Conservation (phyloP, 805 yeast genomes). For the Kodamaea kaohsiungensis region DNA sequence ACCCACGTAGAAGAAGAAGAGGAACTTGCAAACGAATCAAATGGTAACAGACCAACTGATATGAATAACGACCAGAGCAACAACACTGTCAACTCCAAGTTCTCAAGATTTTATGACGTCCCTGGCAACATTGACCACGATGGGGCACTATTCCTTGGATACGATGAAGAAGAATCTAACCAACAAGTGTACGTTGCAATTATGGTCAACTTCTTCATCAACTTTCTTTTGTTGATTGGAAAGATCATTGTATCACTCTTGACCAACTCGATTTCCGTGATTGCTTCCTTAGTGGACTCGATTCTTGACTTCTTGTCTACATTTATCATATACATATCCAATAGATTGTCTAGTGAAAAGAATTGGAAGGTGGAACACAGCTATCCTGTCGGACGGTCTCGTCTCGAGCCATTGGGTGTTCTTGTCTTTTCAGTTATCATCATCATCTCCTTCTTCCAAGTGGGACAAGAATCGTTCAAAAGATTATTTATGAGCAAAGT, state of each 20-base stretch:
- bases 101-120: constrained; percentile 39
- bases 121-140: constrained; percentile 65
- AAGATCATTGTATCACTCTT: constrained; percentile 60
- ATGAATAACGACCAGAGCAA: constrained; percentile 6
- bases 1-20: constrained; percentile 20
- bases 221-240: constrained; percentile 58
- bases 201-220: constrained; percentile 60
- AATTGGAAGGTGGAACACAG: constrained; percentile 48
- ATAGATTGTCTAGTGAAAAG: constrained; percentile 46
- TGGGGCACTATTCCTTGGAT: constrained; percentile 55
- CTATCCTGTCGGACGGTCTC: constrained; percentile 70
- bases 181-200: constrained; percentile 59
- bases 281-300: constrained; percentile 78
- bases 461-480: constrained; percentile 62
- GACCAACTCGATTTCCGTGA: constrained; percentile 70
- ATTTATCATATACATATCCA: constrained; percentile 64
- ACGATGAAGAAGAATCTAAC: constrained; percentile 43
- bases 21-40: constrained; percentile 1
- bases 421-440: constrained; percentile 71
- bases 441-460: constrained; percentile 70
- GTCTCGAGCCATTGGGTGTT: constrained; percentile 79
- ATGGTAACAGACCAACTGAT: constrained; percentile 1
- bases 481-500: constrained; percentile 39
- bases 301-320: constrained; percentile 74
- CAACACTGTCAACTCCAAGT: constrained; percentile 18